phyloP scores from a whole-genome alignment of 2,329 filamentous ascomycete species.

The Penicillium italicum region DNA sequence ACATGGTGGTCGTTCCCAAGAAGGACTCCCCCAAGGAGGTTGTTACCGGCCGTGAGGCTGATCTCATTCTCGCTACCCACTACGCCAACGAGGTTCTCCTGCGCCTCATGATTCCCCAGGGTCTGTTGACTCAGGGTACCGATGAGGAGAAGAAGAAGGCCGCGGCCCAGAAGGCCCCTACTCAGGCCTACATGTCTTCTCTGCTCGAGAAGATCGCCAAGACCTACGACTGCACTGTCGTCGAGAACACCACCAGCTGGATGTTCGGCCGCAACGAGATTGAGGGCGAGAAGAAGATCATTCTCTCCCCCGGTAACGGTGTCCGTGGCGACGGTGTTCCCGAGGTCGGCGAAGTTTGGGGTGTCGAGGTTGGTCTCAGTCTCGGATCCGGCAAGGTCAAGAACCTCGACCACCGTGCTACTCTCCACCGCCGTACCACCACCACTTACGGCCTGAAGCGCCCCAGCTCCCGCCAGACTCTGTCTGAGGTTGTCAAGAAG shows the following conservation, averaged over 20 bases:
- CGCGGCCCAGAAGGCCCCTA: constrained; percentile 72
- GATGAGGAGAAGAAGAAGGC: constrained; percentile 97
- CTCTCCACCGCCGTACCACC: constrained; percentile 86
- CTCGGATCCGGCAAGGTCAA: constrained; percentile 93
- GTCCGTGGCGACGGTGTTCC: constrained; percentile 86
- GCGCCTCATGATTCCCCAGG: constrained; percentile 86
- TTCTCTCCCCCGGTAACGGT: constrained; percentile 74
- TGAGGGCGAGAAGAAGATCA: constrained; percentile 97
- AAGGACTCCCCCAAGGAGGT: constrained; percentile 60
- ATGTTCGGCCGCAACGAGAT: constrained; percentile 96
- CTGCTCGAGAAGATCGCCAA: constrained; percentile 89
- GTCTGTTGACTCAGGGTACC: constrained; percentile 73
- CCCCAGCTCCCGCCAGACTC: constrained; percentile 83
- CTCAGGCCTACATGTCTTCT: constrained; percentile 79
- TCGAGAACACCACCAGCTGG: constrained; percentile 98
- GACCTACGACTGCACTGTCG: constrained; percentile 83
- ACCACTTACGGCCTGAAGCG: constrained; percentile 93
- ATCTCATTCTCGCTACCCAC: constrained; percentile 85
- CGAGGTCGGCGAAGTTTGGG: constrained; percentile 92
- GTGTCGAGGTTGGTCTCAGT: constrained; percentile 91
- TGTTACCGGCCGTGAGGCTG: constrained; percentile 73
- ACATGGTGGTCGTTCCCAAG: constrained; percentile 73
- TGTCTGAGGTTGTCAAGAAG: constrained; percentile 94
- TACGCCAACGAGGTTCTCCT: constrained; percentile 95
- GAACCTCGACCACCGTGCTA: constrained; percentile 79